phyloP scores from a whole-genome alignment of 306 rosid species.

The Arachis hypogaea region DNA sequence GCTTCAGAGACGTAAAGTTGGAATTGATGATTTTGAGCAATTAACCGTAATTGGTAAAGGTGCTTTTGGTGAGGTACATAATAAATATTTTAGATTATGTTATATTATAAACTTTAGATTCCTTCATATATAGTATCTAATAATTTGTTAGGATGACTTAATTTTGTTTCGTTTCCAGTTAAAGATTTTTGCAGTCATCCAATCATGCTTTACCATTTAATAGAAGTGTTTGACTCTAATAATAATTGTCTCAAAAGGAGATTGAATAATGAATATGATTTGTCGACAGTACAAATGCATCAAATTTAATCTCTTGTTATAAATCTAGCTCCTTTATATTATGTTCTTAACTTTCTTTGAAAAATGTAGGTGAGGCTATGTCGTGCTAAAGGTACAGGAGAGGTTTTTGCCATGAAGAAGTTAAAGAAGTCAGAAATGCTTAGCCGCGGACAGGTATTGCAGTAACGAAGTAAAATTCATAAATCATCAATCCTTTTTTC shows the following conservation, averaged over 20 bases:
- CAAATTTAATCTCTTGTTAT: not conserved
- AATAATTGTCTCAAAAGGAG: too few relatives aligned
- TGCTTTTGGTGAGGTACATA: constrained; percentile 93
- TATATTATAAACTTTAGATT: constrained; percentile 2
- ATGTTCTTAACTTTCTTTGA: constrained; percentile 11
- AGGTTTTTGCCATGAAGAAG: constrained; percentile 96
- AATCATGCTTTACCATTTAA: too few relatives aligned
- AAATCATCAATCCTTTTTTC: constrained; percentile 4
- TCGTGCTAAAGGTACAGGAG: constrained; percentile 81
- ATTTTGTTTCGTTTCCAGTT: too few relatives aligned
- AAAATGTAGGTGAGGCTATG: constrained; percentile 81
- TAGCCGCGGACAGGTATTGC: constrained; percentile 96
- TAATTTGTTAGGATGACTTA: too few relatives aligned
- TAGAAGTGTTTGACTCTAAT: too few relatives aligned
- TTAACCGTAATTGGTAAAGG: constrained; percentile 93
- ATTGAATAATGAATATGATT: too few relatives aligned
- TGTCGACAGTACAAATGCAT: too few relatives aligned
- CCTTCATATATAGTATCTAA: constrained; percentile 6
- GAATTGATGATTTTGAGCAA: constrained; percentile 97
- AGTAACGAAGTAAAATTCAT: not conserved
- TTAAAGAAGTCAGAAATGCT: constrained; percentile 98
- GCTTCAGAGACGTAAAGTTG: constrained; percentile 88
- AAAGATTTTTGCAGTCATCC: too few relatives aligned
- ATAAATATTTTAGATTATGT: constrained; percentile 16
- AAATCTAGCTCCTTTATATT: not conserved